Conservation (phyloP, 140 eudicot species). For the Flaveria floridana region DNA sequence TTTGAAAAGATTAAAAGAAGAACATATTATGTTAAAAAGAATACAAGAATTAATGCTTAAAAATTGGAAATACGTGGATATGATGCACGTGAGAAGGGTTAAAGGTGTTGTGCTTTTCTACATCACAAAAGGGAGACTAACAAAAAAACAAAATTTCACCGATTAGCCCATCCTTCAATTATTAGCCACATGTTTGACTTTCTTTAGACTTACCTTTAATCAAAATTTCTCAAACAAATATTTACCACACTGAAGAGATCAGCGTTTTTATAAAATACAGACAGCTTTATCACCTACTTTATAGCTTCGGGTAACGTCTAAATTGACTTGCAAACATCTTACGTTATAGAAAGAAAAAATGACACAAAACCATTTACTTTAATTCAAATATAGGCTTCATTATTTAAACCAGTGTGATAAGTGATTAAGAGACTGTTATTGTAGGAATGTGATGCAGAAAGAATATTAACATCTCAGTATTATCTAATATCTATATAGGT, state of each 20-base stretch:
- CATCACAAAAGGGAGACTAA: conserved; percentile 39
- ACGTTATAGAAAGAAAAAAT: too few relatives aligned
- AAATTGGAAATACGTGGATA: conserved; percentile 19
- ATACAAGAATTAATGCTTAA: conserved; percentile 5
- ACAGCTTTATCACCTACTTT: conserved; percentile 21
- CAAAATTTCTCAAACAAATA: background rate
- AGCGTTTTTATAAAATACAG: conserved; percentile 15
- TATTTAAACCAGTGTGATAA: background rate
- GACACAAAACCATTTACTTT: background rate
- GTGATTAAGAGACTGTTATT: background rate
- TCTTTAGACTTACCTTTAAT: conserved; percentile 8
- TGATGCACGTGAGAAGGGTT: conserved; percentile 53
- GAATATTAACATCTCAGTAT: background rate
- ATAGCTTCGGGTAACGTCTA: conserved; percentile 8
- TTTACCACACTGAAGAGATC: conserved; percentile 16
- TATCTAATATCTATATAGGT: background rate
- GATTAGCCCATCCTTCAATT: conserved; percentile 41
- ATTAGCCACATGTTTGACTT: conserved; percentile 42
- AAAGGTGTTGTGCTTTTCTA: conserved; percentile 52
- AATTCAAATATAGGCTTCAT: background rate
- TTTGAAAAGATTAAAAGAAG: background rate
- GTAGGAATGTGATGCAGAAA: background rate
- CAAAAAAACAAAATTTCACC: conserved; percentile 26
- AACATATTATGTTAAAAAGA: background rate
- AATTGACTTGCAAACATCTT: conserved; percentile 9